These are phyloP conservation scores for Talaromyces sp. DNA, from an alignment of 2,329 filamentous ascomycete genomes.

Conservation along the genomic window DNA sequence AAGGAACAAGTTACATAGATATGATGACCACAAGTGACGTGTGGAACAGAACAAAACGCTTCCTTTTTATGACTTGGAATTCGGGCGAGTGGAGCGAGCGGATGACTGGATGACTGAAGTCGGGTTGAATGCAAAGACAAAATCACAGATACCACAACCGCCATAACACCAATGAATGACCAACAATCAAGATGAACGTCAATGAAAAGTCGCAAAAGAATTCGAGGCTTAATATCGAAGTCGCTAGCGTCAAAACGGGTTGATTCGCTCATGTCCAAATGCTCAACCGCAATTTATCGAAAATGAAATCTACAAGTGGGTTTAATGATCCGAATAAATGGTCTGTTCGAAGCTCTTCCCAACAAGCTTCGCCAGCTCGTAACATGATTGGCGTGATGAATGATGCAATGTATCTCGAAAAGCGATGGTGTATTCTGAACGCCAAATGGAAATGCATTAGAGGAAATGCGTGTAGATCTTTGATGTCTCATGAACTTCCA, in stretches of 20 bases:
- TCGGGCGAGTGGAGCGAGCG: background rate
- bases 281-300: conserved; percentile 10
- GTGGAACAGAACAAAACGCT: background rate
- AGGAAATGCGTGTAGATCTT: conserved; percentile 99
- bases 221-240: background rate
- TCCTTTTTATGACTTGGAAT: conserved; percentile 1
- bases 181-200: background rate
- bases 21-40: background rate
- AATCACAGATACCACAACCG: conserved; percentile 12
- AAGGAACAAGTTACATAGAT: conserved; percentile 10
- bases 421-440: conserved; percentile 18
- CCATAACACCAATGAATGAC: conserved; percentile 11
- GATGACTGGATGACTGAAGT: background rate
- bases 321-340: conserved; percentile 13
- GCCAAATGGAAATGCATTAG: conserved; percentile 44
- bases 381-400: background rate
- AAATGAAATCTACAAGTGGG: conserved; percentile 14
- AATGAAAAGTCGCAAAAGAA: conserved; percentile 1
- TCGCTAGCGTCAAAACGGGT: conserved; percentile 7
- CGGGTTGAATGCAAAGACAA: conserved; percentile 16
- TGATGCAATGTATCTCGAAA: conserved; percentile 9
- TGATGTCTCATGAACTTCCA: conserved; percentile 98
- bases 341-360: conserved; percentile 3
- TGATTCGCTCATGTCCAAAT: conserved; percentile 12
- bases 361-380: conserved; percentile 10